These are phyloP conservation scores for Cyclotella sp. DNA, from an alignment of 108 stramenopile species.

Conservation along the genomic window DNA sequence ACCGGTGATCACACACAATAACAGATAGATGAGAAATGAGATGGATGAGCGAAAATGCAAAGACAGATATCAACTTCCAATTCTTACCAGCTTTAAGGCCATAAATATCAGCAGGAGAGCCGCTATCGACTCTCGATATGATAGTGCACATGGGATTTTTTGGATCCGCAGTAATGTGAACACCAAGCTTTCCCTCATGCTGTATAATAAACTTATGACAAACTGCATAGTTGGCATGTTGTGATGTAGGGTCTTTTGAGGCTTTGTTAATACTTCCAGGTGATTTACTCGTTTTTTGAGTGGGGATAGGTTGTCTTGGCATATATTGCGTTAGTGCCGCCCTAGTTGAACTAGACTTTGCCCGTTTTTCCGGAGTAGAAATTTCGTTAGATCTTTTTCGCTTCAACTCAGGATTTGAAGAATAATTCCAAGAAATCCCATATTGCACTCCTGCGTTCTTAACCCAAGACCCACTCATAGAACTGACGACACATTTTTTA, in stretches of 20 bases:
- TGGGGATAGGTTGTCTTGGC: too few species aligned
- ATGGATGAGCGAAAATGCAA: too few species aligned
- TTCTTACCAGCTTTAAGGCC: constrained; percentile 1
- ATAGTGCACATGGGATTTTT: not conserved
- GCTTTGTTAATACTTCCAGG: too few species aligned
- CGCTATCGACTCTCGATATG: not conserved
- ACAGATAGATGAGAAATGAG: not conserved
- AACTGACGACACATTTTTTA: not conserved
- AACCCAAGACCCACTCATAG: not conserved
- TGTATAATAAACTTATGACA: not conserved
- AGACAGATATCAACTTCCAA: not conserved
- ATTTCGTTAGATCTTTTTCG: too few species aligned
- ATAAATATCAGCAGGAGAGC: not conserved
- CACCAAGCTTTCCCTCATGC: not conserved
- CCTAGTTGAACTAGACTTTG: too few species aligned
- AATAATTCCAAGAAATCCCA: too few species aligned
- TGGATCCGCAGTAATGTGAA: not conserved
- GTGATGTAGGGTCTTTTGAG: not conserved
- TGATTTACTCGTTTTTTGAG: too few species aligned
- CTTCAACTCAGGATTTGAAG: too few species aligned
- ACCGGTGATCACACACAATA: not conserved
- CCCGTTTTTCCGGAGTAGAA: too few species aligned
- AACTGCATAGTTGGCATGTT: not conserved
- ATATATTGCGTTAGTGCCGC: too few species aligned
- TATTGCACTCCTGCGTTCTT: not conserved